phyloP scores from a whole-genome alignment of 345 rosid genomes.

The Sisymbrium irio region DNA sequence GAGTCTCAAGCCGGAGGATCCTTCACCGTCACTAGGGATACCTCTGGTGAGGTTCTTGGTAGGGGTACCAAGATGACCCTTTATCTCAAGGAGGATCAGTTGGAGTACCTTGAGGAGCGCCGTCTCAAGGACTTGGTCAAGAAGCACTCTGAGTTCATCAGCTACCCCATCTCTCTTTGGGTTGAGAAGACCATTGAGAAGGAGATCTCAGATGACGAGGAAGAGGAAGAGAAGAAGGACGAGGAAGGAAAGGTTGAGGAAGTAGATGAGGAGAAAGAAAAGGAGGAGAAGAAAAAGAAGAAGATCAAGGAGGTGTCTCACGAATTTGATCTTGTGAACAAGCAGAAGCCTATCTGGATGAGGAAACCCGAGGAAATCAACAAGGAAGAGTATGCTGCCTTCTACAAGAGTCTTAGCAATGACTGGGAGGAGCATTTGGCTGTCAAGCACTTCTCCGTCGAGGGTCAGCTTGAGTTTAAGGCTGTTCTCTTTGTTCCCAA shows the following conservation, averaged over 20 bases:
- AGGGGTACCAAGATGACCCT: background rate
- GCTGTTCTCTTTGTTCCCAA: background rate
- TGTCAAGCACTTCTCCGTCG: background rate
- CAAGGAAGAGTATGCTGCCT: background rate
- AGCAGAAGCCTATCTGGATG: background rate
- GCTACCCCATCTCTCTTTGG: background rate
- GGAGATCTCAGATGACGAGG: background rate
- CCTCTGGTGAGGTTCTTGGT: background rate
- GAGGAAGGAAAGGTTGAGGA: background rate
- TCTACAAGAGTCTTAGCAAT: background rate
- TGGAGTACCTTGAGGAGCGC: background rate
- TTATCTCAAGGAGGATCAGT: background rate
- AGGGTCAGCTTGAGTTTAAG: background rate
- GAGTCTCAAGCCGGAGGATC: slow-evolving; percentile 5
- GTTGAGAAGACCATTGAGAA: slow-evolving; percentile 3
- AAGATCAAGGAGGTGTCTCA: background rate
- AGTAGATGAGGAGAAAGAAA: background rate
- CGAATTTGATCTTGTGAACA: background rate
- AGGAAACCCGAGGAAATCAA: background rate
- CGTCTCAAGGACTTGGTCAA: background rate
- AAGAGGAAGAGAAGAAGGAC: background rate
- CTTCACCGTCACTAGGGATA: background rate
- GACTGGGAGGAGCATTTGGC: background rate
- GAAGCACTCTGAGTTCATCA: slow-evolving; percentile 7
- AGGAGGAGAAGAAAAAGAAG: background rate